phyloP scores from a whole-genome alignment of 495 filamentous ascomycete species.

The Parachaetomium inaequale region DNA sequence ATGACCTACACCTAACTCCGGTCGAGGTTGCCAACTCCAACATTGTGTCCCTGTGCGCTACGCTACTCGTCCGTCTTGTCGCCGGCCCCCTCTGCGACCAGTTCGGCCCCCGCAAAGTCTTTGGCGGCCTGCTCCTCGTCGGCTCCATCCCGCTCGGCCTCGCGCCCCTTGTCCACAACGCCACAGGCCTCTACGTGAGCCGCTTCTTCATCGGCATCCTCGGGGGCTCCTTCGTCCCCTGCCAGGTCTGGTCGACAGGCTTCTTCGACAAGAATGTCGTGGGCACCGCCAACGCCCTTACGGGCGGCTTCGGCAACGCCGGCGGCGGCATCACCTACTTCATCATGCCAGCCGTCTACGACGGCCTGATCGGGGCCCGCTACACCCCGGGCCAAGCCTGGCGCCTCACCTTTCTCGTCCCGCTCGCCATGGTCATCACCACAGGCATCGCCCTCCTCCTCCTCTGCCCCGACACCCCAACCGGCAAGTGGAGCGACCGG shows the following conservation, averaged over 20 bases:
- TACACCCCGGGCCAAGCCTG: slow-evolving; percentile 67
- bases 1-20: slow-evolving; percentile 69
- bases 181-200: slow-evolving; percentile 66
- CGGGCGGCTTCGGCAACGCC: slow-evolving; percentile 83
- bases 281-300: slow-evolving; percentile 82
- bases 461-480: slow-evolving; percentile 79
- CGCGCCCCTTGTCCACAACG: slow-evolving; percentile 69
- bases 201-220: slow-evolving; percentile 94
- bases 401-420: slow-evolving; percentile 80
- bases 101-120: slow-evolving; percentile 78
- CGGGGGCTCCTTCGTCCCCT: slow-evolving; percentile 87
- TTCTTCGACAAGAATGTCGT: slow-evolving; percentile 97
- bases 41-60: slow-evolving; percentile 64
- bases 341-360: slow-evolving; percentile 89
- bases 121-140: slow-evolving; percentile 69
- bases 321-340: slow-evolving; percentile 88
- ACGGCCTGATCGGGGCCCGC: slow-evolving; percentile 64
- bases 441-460: slow-evolving; percentile 65
- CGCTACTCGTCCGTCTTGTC: slow-evolving; percentile 69
- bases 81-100: slow-evolving; percentile 82
- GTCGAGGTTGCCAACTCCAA: slow-evolving; percentile 83
- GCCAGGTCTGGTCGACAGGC: slow-evolving; percentile 92
- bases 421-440: slow-evolving; percentile 72
- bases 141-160: slow-evolving; percentile 81
- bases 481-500: slow-evolving; percentile 58